These are phyloP conservation scores for Phialocephala subalpina DNA, from an alignment of 2,329 filamentous ascomycete genomes.

Conservation along the genomic window DNA sequence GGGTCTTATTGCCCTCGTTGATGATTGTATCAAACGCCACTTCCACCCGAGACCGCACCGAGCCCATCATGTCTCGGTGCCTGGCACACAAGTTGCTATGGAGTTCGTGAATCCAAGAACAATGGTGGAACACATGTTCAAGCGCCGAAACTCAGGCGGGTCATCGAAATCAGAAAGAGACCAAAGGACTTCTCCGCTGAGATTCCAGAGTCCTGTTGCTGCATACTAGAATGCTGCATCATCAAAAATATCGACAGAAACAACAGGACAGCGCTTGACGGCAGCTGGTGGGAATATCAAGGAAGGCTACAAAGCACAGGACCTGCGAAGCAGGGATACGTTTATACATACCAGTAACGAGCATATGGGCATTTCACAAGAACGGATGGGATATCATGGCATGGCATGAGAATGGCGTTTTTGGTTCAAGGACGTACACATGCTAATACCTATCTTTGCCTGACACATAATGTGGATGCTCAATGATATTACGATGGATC, in stretches of 20 bases:
- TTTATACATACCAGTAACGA: background rate
- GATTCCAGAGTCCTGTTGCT: constrained; percentile 21
- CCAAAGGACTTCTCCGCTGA: constrained; percentile 31
- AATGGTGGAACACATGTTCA: constrained; percentile 70
- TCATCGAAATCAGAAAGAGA: constrained; percentile 33
- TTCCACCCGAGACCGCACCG: constrained; percentile 43
- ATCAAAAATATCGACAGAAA: constrained; percentile 20
- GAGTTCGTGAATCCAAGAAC: constrained; percentile 69
- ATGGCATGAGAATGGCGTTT: background rate
- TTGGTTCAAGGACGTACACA: too few species aligned
- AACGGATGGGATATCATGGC: background rate
- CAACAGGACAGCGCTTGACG: background rate
- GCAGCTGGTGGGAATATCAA: background rate
- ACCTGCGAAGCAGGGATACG: constrained; percentile 13
- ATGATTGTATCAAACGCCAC: constrained; percentile 81
- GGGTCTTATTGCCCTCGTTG: constrained; percentile 87
- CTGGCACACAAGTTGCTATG: constrained; percentile 57
- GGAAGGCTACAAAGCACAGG: constrained; percentile 5
- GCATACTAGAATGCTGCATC: constrained; percentile 11
- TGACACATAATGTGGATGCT: background rate
- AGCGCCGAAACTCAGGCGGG: constrained; percentile 50
- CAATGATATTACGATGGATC: background rate
- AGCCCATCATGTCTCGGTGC: constrained; percentile 56
- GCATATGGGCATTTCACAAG: background rate
- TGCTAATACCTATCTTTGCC: background rate